Conservation (phyloP, 257 asterid genomes). For the Nicotiana otophora region DNA sequence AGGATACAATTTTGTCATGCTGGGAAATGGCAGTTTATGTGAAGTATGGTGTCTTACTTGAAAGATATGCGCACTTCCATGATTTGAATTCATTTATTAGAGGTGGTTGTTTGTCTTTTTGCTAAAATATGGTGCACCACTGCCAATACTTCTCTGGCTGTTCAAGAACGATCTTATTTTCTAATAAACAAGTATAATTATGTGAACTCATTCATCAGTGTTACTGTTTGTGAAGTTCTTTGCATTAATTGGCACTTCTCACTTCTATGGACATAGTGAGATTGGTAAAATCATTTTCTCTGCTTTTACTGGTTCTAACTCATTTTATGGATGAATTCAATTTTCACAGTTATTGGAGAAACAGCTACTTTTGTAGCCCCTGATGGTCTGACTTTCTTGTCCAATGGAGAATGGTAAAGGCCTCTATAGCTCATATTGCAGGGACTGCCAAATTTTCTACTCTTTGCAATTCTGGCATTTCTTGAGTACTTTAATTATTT, state of each 20-base stretch:
- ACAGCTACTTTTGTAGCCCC: slow-evolving; percentile 75
- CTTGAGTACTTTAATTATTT: background rate
- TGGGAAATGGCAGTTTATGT: background rate
- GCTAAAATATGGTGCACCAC: background rate
- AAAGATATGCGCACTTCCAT: background rate
- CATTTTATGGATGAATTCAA: background rate
- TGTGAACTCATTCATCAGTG: background rate
- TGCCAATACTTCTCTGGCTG: background rate
- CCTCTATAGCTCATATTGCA: background rate
- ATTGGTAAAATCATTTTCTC: background rate
- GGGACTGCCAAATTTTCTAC: background rate
- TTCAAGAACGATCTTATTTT: background rate
- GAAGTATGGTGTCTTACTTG: background rate
- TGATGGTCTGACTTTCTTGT: slow-evolving; percentile 60
- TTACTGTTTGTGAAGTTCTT: background rate
- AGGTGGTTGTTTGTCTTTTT: background rate
- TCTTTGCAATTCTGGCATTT: background rate
- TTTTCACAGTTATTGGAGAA: slow-evolving; percentile 91
- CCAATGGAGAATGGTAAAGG: slow-evolving; percentile 96
- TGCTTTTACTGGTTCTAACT: slow-evolving; percentile 5
- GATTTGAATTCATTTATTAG: slow-evolving; percentile 1
- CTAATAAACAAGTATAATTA: background rate
- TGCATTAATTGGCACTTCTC: background rate
- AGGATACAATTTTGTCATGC: background rate
- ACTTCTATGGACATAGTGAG: background rate